Percentiles rank a stretch among this genome's conserved stretches.
phyloP scores from a whole-genome alignment of 2,329 filamentous ascomycete genomes.

The Paecilomyces niveus region DNA sequence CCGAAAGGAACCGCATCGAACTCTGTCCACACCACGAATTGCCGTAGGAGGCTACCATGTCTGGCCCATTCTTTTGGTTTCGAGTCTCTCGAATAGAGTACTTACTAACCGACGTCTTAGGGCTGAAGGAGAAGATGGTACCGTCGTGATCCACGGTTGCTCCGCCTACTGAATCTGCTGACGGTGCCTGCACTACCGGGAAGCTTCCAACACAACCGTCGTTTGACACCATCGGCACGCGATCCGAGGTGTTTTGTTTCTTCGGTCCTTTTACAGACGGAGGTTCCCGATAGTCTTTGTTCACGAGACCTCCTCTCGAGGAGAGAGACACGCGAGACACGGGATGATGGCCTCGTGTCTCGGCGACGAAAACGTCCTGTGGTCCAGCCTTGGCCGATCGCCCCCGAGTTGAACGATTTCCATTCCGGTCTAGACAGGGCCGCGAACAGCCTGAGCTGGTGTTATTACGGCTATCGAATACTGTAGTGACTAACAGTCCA shows the following conservation, averaged over 20 bases:
- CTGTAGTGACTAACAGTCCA: neutral
- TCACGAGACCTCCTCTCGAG: neutral
- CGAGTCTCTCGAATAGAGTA: neutral
- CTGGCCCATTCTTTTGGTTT: neutral
- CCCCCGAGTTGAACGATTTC: neutral
- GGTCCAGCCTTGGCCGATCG: neutral
- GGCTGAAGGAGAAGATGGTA: neutral
- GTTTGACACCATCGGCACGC: neutral
- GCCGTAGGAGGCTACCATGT: too few relatives aligned
- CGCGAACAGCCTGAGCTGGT: too few relatives aligned
- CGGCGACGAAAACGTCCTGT: neutral
- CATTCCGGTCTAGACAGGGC: neutral
- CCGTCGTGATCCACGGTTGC: neutral
- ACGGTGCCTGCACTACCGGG: neutral
- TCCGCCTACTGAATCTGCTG: neutral
- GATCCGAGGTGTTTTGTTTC: neutral
- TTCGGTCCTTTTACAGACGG: neutral
- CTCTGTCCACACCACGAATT: too few relatives aligned
- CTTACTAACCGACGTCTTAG: neutral
- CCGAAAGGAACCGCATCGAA: too few relatives aligned
- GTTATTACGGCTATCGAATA: neutral
- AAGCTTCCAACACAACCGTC: neutral
- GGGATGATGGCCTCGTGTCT: neutral
- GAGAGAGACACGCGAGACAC: neutral
- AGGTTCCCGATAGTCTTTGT: neutral